phyloP scores from a whole-genome alignment of 2,329 filamentous ascomycete genomes.

The Fusarium aywerte region DNA sequence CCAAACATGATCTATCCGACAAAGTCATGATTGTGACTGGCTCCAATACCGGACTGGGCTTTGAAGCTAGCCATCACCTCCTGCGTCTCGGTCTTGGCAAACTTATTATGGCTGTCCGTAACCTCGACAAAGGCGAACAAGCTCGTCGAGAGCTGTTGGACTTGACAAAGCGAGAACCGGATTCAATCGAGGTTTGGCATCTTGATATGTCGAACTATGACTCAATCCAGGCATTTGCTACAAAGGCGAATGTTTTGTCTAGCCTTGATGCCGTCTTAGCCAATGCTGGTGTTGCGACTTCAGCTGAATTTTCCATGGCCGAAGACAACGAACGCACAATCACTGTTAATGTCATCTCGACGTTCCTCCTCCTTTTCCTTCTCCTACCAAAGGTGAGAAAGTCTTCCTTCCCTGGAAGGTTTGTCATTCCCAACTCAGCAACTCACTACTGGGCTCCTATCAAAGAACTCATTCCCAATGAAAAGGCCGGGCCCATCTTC shows the following conservation, averaged over 20 bases:
- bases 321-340: conserved; percentile 63
- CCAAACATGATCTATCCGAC: conserved; percentile 32
- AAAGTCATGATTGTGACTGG: conserved; percentile 55
- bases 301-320: conserved; percentile 46
- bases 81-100: conserved; percentile 47
- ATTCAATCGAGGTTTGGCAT: conserved; percentile 57
- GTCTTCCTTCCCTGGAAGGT: conserved; percentile 23
- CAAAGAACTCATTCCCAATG: conserved; percentile 36
- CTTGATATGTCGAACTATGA: conserved; percentile 60
- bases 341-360: conserved; percentile 47
- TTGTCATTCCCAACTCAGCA: conserved; percentile 40
- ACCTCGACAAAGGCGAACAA: conserved; percentile 54
- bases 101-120: conserved; percentile 54
- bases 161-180: not conserved
- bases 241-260: conserved; percentile 42
- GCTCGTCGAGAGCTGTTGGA: conserved; percentile 51
- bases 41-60: conserved; percentile 55
- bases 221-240: conserved; percentile 56
- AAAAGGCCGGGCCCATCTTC: conserved; percentile 38
- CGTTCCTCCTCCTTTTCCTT: conserved; percentile 37
- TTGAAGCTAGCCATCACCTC: conserved; percentile 52
- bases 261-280: conserved; percentile 58
- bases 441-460: conserved; percentile 44
- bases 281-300: conserved; percentile 56
- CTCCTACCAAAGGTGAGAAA: conserved; percentile 44